Conservation (phyloP, 2,329 filamentous ascomycete genomes). For the Byssoonygena ceratinophila region DNA sequence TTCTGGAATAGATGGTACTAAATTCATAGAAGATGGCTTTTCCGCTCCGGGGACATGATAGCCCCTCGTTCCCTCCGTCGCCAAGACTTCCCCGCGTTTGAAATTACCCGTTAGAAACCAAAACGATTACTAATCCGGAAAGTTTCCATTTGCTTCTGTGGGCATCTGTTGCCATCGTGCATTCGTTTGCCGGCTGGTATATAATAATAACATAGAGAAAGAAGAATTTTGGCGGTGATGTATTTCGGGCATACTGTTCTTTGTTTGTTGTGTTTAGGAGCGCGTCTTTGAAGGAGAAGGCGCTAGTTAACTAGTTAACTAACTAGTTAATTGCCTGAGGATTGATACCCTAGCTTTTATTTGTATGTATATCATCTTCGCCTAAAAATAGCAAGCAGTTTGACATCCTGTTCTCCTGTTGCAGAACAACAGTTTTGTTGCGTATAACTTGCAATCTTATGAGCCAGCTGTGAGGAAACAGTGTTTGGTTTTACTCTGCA, state of each 20-base stretch:
- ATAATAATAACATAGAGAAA: not conserved
- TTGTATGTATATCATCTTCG: not conserved
- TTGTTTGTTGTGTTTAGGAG: not conserved
- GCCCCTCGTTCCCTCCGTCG: no score
- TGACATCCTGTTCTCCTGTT: not conserved
- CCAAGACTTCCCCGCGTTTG: no score
- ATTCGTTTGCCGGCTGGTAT: not conserved
- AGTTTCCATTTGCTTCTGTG: conserved; percentile 5
- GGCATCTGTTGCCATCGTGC: not conserved
- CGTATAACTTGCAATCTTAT: not conserved
- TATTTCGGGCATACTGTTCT: not conserved
- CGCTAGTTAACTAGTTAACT: no score
- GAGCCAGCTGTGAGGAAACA: not conserved
- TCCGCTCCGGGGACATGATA: no score
- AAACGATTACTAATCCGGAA: conserved; percentile 20
- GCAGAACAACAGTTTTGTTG: not conserved
- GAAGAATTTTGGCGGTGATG: not conserved
- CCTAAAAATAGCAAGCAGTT: not conserved
- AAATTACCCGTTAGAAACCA: no score
- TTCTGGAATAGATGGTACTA: no score
- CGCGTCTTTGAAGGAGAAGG: not conserved
- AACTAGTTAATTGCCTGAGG: no score
- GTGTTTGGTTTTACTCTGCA: no score
- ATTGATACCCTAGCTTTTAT: not conserved
- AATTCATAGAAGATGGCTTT: no score